These are phyloP conservation scores for Helianthus annuus DNA, from an alignment of 129 eudicot genomes.

Conservation along the genomic window DNA sequence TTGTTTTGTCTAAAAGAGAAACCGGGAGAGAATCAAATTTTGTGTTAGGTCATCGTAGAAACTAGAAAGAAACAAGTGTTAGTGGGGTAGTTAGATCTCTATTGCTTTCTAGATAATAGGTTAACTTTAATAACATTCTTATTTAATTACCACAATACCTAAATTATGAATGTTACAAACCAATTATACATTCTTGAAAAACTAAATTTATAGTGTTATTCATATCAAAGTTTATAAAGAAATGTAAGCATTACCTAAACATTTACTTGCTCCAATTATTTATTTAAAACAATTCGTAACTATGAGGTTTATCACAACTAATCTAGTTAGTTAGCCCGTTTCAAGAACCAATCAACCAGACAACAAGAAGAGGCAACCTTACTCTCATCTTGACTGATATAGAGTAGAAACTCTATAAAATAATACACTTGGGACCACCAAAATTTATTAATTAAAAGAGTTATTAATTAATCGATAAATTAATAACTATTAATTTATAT, in stretches of 20 bases:
- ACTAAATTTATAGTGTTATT: background rate
- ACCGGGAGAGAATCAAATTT: background rate
- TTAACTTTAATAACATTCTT: background rate
- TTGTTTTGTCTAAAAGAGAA: background rate
- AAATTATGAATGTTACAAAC: background rate
- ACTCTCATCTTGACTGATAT: too few relatives aligned
- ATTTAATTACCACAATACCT: slow-evolving; percentile 20
- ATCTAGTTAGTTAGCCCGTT: too few relatives aligned
- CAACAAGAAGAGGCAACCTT: too few relatives aligned
- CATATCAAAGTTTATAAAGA: background rate
- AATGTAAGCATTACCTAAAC: background rate
- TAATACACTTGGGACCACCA: too few relatives aligned
- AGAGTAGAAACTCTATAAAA: too few relatives aligned
- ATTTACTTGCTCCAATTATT: too few relatives aligned
- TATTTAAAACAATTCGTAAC: too few relatives aligned
- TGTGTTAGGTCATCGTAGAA: background rate
- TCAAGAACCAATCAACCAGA: too few relatives aligned
- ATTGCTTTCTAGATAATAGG: slow-evolving; percentile 19
- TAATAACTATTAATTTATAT: too few relatives aligned
- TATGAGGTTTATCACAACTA: too few relatives aligned
- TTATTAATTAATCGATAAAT: too few relatives aligned
- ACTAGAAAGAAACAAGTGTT: slow-evolving; percentile 15
- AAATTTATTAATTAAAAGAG: too few relatives aligned
- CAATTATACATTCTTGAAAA: background rate
- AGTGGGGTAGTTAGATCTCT: slow-evolving; percentile 32